phyloP scores from a whole-genome alignment of 352 stramenopile species.

The Phytopythium ostracodes region DNA sequence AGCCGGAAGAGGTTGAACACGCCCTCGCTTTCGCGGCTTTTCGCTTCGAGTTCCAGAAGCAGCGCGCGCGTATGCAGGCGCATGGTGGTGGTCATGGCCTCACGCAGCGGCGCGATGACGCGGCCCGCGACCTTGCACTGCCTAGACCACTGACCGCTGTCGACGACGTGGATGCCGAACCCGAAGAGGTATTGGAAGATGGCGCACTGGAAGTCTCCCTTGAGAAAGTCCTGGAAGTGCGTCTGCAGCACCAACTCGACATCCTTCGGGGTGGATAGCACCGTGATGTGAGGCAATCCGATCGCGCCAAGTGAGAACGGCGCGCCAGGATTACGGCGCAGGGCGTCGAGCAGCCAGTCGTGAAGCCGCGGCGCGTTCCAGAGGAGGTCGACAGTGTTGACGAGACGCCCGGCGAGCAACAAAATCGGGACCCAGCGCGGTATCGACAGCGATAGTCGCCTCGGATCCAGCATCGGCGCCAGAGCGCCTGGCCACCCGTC shows the following conservation, averaged over 20 bases:
- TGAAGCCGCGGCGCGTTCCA: constrained; percentile 18
- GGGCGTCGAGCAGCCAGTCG: constrained; percentile 35
- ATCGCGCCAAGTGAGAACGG: constrained; percentile 26
- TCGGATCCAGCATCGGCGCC: not conserved
- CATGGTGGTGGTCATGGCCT: constrained; percentile 4
- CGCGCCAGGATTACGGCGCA: constrained; percentile 22
- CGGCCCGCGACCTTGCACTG: constrained; percentile 47
- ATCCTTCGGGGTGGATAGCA: constrained; percentile 30
- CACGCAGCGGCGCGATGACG: constrained; percentile 26
- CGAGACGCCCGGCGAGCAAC: not conserved
- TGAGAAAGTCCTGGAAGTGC: constrained; percentile 69
- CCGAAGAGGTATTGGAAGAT: constrained; percentile 35
- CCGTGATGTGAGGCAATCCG: constrained; percentile 20
- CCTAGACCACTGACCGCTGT: constrained; percentile 36
- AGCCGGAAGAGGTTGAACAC: constrained; percentile 14
- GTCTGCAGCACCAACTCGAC: constrained; percentile 52
- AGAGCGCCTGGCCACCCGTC: not conserved
- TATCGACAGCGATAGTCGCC: not conserved
- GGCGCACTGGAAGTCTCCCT: constrained; percentile 29
- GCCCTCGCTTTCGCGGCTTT: constrained; percentile 8
- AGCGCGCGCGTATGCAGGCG: constrained; percentile 6
- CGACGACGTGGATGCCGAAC: constrained; percentile 48
- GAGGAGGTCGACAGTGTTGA: constrained; percentile 30
- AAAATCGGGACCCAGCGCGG: not conserved
- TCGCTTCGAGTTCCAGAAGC: constrained; percentile 16